phyloP scores from a whole-genome alignment of 106 monocot genomes.

The Alisma plantagoaquatica region DNA sequence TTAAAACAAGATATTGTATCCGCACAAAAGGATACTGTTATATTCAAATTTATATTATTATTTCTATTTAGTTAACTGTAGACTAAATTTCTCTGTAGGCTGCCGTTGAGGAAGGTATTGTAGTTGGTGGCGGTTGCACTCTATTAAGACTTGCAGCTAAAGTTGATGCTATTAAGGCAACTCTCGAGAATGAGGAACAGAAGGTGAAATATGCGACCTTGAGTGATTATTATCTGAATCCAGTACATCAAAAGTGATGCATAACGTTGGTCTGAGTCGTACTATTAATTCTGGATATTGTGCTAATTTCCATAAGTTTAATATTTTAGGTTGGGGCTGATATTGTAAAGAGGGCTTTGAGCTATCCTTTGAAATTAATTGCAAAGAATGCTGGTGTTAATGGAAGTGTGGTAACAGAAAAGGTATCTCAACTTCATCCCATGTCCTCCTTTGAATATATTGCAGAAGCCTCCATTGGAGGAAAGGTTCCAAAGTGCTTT shows the following conservation, averaged over 20 bases:
- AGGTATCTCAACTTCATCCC: conserved; percentile 24
- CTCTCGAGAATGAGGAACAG: conserved; percentile 35
- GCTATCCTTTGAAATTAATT: conserved; percentile 45
- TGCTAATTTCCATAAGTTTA: neutral
- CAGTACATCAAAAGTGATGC: too few species aligned
- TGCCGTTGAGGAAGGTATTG: conserved; percentile 46
- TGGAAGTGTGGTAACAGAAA: conserved; percentile 46
- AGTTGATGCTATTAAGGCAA: conserved; percentile 41
- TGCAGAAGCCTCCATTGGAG: too few species aligned
- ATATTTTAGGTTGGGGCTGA: conserved; percentile 36
- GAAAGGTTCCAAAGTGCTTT: too few species aligned
- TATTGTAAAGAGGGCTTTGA: conserved; percentile 39
- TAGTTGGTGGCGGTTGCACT: conserved; percentile 44
- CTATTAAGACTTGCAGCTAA: conserved; percentile 39
- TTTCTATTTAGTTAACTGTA: too few species aligned
- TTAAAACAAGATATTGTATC: too few species aligned
- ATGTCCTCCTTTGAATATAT: too few species aligned
- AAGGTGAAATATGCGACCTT: conserved; percentile 22
- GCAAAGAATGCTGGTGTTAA: conserved; percentile 55
- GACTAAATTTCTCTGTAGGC: too few species aligned
- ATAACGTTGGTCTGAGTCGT: too few species aligned
- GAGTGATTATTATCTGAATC: too few species aligned
- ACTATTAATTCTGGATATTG: too few species aligned
- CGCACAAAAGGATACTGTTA: too few species aligned
- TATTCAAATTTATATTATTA: too few species aligned